Evolutionary conservation across 257 asterid genomes (phyloP).

Genomic region (Przewalskia tangutica): DNA sequence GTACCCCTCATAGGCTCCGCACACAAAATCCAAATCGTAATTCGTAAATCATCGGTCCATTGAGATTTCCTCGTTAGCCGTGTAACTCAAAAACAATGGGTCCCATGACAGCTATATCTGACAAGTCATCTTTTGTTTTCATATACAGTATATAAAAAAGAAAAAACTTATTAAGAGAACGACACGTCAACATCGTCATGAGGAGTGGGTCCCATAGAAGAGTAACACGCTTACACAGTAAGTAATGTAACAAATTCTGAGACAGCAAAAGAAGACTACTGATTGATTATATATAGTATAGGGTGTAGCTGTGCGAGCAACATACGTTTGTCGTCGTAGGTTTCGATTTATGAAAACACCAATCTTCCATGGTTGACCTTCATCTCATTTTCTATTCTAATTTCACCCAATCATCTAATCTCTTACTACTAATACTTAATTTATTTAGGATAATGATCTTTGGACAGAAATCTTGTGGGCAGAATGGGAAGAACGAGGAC

Average conservation of each 20-base stretch:
- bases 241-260: no score
- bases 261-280: background rate
- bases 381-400: no score
- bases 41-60: background rate
- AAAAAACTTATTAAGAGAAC: background rate
- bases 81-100: background rate
- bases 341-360: background rate
- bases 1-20: background rate
- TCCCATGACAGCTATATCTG: constrained; percentile 6
- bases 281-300: background rate
- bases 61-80: background rate
- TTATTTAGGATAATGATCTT: no score
- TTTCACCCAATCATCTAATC: no score
- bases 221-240: no score
- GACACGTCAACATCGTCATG: constrained; percentile 6
- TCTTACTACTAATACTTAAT: no score
- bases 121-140: constrained; percentile 1
- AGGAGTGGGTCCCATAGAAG: background rate
- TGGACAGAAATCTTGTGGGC: no score
- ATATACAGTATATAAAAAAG: background rate
- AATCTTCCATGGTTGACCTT: background rate
- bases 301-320: background rate
- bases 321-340: background rate
- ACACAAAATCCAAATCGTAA: constrained; percentile 7
- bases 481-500: no score